Percentiles rank a stretch among this genome's conserved stretches.
Conservation (phyloP, 1,284 basidiomycete species). For the Heterobasidion irregulare region DNA sequence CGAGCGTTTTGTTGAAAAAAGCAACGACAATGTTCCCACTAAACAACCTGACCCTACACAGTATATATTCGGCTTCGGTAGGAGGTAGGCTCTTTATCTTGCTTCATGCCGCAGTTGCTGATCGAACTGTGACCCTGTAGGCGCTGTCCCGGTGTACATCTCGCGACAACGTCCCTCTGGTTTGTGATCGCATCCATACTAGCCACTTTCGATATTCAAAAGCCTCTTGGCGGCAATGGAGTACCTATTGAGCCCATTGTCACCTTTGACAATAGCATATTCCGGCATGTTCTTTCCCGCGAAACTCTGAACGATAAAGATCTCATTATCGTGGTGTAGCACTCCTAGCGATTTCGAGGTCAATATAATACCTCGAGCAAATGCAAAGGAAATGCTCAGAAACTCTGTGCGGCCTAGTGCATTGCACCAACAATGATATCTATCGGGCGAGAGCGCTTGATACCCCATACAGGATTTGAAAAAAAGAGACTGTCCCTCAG, state of each 20-base stretch:
- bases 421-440: too few species aligned
- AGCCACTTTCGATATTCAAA: slow-evolving; percentile 42
- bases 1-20: slow-evolving; percentile 33
- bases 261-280: slow-evolving; percentile 42
- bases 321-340: background rate
- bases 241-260: slow-evolving; percentile 34
- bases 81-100: background rate
- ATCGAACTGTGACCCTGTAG: slow-evolving; percentile 20
- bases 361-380: background rate
- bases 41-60: slow-evolving; percentile 14
- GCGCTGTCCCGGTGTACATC: slow-evolving; percentile 40
- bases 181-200: slow-evolving; percentile 40
- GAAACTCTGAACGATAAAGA: too few species aligned
- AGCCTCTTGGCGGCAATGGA: slow-evolving; percentile 38
- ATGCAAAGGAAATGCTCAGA: background rate
- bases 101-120: background rate
- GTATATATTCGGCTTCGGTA: slow-evolving; percentile 48
- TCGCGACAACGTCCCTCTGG: slow-evolving; percentile 48
- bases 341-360: background rate
- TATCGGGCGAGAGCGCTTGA: too few species aligned
- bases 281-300: slow-evolving; percentile 20
- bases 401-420: background rate
- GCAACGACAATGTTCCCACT: background rate
- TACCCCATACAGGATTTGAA: too few species aligned
- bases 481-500: too few species aligned